A percentile compares a stretch with the other conserved stretches of the same genome.
These are phyloP conservation scores for Allium fistulosum DNA, from an alignment of 106 monocot species.

Conservation along the genomic window DNA sequence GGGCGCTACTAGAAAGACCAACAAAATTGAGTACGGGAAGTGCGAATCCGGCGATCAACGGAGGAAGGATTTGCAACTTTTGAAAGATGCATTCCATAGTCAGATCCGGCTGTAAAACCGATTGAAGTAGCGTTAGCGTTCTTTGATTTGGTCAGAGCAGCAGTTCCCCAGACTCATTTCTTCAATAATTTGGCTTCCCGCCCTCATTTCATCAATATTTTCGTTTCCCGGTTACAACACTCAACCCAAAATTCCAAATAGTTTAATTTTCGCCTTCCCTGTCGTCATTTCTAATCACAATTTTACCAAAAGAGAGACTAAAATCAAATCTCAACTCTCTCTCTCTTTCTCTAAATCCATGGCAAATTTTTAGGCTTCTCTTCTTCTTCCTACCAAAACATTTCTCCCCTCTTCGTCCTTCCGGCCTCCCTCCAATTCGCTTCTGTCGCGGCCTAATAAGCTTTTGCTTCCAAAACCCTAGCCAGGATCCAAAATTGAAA, in stretches of 20 bases:
- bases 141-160: not conserved
- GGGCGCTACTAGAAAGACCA: too few relatives aligned
- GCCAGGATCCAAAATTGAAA: conserved; percentile 6
- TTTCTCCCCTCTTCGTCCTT: conserved; percentile 4
- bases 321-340: not conserved
- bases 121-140: not conserved
- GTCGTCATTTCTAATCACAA: too few relatives aligned
- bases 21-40: too few relatives aligned
- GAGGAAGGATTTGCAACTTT: too few relatives aligned
- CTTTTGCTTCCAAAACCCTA: conserved; percentile 8
- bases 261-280: too few relatives aligned
- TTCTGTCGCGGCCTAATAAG: not conserved
- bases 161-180: not conserved
- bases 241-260: too few relatives aligned
- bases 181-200: not conserved
- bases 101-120: not conserved
- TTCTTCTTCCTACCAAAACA: conserved; percentile 26
- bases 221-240: too few relatives aligned
- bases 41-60: too few relatives aligned
- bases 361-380: conserved; percentile 55
- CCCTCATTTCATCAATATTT: too few relatives aligned
- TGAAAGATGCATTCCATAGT: not conserved
- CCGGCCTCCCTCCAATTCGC: not conserved
- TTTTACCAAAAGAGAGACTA: not conserved
- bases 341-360: conserved; percentile 20